Conservation (phyloP, 2,329 filamentous ascomycete species). For the Xylaria sp. region DNA sequence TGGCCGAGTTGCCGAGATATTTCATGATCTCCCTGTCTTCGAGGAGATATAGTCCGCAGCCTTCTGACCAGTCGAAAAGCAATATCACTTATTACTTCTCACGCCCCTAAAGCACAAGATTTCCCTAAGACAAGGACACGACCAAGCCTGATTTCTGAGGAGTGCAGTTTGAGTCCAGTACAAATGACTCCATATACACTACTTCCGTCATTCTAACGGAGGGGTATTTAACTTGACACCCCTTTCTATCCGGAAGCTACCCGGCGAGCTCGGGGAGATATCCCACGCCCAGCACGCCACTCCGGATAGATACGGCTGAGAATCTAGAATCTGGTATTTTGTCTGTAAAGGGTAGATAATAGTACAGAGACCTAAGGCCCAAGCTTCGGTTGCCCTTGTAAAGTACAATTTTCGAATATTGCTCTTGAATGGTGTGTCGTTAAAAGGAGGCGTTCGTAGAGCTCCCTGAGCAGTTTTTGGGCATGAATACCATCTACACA, state of each 20-base stretch:
- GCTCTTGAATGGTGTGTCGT: too few relatives aligned
- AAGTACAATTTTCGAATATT: background rate
- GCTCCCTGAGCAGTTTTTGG: too few relatives aligned
- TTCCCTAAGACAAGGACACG: background rate
- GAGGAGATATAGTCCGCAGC: background rate
- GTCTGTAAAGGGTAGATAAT: background rate
- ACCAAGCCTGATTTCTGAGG: background rate
- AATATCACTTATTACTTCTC: background rate
- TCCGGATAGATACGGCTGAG: background rate
- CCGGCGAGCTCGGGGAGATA: background rate
- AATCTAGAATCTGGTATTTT: background rate
- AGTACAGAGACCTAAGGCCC: background rate
- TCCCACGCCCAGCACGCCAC: background rate
- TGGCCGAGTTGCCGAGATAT: background rate
- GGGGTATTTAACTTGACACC: background rate
- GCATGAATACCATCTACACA: background rate
- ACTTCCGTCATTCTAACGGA: background rate
- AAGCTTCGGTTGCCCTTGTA: background rate
- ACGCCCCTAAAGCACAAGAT: background rate
- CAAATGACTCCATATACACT: background rate
- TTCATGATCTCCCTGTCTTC: background rate
- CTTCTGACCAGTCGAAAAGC: background rate
- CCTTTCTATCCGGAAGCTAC: constrained; percentile 5
- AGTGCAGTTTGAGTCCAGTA: background rate
- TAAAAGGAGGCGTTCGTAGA: background rate